These are phyloP conservation scores for Magnusiomyces clavatus DNA, from an alignment of 1,139 yeast genomes.

Conservation along the genomic window DNA sequence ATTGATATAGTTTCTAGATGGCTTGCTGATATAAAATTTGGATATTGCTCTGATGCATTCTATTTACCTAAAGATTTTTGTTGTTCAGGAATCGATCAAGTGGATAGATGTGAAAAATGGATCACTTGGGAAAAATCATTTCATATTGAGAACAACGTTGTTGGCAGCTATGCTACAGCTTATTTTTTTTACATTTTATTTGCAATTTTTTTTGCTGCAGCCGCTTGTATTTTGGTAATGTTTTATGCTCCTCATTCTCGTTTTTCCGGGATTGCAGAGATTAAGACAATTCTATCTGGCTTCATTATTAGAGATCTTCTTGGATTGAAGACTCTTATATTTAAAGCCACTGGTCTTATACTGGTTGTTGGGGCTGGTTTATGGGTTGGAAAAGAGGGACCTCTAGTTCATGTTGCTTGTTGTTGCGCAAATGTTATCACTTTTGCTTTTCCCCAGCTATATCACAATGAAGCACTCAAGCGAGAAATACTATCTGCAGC, in stretches of 20 bases:
- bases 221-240: constrained; percentile 33
- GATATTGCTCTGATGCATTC: constrained; percentile 38
- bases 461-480: constrained; percentile 34
- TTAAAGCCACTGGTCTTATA: constrained; percentile 48
- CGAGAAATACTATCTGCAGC: constrained; percentile 75
- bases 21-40: constrained; percentile 54
- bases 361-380: constrained; percentile 74
- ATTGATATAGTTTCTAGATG: constrained; percentile 51
- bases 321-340: constrained; percentile 40
- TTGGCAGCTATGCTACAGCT: constrained; percentile 29
- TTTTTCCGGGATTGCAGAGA: constrained; percentile 66
- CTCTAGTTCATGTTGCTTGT: constrained; percentile 79
- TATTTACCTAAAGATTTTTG: constrained; percentile 35
- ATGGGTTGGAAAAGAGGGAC: constrained; percentile 93
- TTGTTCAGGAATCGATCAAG: constrained; percentile 31
- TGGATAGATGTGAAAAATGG: constrained; percentile 36
- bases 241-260: constrained; percentile 40
- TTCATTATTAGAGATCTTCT: constrained; percentile 37
- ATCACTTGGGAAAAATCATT: constrained; percentile 35
- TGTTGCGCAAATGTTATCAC: constrained; percentile 47
- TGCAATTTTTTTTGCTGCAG: constrained; percentile 29
- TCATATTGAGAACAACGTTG: constrained; percentile 21
- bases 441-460: constrained; percentile 29
- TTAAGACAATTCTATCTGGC: constrained; percentile 36
- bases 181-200: constrained; percentile 33